These are phyloP conservation scores for Kwoniella dendrophila DNA, from an alignment of 768 basidiomycete genomes.

Conservation along the genomic window DNA sequence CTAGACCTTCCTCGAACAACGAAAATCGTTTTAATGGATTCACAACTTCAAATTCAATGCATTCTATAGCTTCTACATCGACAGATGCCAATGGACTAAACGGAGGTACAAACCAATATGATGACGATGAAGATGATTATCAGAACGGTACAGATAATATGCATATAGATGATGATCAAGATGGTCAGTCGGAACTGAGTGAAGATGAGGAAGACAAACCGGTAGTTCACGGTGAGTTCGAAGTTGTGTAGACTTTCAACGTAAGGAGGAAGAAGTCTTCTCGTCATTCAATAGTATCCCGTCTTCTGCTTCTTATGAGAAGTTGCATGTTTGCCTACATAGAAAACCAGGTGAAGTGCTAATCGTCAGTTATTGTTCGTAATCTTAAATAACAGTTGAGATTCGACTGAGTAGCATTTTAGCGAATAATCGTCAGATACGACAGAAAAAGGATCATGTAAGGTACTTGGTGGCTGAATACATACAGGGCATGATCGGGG, in stretches of 20 bases:
- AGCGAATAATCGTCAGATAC: too few relatives aligned
- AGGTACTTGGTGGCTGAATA: background rate
- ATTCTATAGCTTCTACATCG: constrained; percentile 1
- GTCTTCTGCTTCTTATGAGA: too few relatives aligned
- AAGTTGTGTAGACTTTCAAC: too few relatives aligned
- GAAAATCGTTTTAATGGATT: constrained; percentile 4
- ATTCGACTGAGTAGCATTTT: too few relatives aligned
- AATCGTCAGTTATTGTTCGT: too few relatives aligned
- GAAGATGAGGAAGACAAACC: constrained; percentile 7
- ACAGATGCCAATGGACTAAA: background rate
- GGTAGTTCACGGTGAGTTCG: constrained; percentile 18
- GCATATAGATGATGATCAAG: constrained; percentile 8
- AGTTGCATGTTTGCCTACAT: too few relatives aligned
- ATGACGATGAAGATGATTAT: constrained; percentile 1
- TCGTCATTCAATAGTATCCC: too few relatives aligned
- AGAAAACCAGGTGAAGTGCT: too few relatives aligned
- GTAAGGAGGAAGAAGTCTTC: too few relatives aligned
- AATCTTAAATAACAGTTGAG: too few relatives aligned
- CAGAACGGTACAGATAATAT: background rate
- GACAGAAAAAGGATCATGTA: background rate
- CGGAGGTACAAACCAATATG: background rate
- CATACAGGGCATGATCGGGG: background rate
- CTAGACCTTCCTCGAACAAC: background rate
- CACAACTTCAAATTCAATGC: constrained; percentile 1
- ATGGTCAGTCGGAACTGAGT: background rate